Evolutionary conservation across 768 basidiomycete genomes (phyloP), one percentile per base, ranked within the genome.

Genomic region (Glaciozyma martinii): DNA sequence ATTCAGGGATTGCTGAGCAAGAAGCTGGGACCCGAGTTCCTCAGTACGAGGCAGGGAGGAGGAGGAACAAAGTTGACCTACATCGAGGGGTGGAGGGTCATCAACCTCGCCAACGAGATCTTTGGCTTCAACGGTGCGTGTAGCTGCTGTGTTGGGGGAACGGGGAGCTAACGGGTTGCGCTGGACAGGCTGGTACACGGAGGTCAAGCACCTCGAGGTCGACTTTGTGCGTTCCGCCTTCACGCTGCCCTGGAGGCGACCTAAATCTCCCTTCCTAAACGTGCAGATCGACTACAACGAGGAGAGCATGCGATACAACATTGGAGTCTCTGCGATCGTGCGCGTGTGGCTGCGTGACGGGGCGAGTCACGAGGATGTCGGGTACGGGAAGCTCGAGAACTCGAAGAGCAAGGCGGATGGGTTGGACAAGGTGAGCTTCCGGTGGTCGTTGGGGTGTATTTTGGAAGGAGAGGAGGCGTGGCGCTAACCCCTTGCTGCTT

Each of bases 11-110:
- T 90, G 75, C 80, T 99, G 37, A 81, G 87, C 73, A 86, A 85
- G 77, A 89, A 87, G 71, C 85, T 99, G 25, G 95, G 95, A 3
- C 95, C 95, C 2, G 95, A 98, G 78, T 95, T 83, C 73, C 83
- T 99, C 61, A 90, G 89, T 3, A 86, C 87, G 68, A 81, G 95
- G 21, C 86, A 89, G 10, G 93, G 94, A 6, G 90, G 89, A 3
- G 87, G 86, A 21, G 79, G 79, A 25, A 57, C 83, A 21, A 95
- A 93, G 76, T 79, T 99, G 54, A 92, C 87, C 21, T 97, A 99
- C 74, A 87, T 88, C 1, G 94, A 98, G 75, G 95, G 94, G 0
- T 98, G 94, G 94, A 93, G 90, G 78, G 86, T 92, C 44, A 95
- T 99, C 76, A 94, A 93, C 74, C 81, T 99, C 29, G 95, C 94